These are phyloP conservation scores for Amanita jacksonii DNA, from an alignment of 768 basidiomycete species.

Conservation along the genomic window DNA sequence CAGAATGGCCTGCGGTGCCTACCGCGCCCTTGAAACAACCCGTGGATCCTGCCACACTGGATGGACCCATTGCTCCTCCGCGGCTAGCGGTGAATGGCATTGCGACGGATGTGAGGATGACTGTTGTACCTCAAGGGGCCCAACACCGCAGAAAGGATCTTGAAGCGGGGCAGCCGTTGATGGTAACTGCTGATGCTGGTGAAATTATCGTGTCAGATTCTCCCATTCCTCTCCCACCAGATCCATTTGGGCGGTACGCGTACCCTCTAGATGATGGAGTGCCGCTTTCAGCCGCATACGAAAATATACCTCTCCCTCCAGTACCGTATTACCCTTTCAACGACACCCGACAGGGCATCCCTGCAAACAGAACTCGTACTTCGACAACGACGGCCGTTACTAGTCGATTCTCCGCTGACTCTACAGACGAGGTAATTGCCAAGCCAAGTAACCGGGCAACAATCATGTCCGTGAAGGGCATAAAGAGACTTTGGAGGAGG, in stretches of 20 bases:
- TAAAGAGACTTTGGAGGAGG: slow-evolving; percentile 74
- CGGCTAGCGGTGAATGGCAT: slow-evolving; percentile 60
- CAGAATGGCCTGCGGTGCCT: slow-evolving; percentile 32
- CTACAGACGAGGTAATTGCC: slow-evolving; percentile 27
- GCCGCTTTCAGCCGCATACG: slow-evolving; percentile 32
- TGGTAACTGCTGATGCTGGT: slow-evolving; percentile 16
- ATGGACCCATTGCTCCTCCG: slow-evolving; percentile 44
- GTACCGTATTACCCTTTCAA: not conserved
- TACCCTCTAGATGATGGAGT: slow-evolving; percentile 29
- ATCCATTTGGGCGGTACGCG: slow-evolving; percentile 70
- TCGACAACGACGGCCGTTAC: slow-evolving; percentile 22
- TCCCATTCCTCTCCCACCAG: slow-evolving; percentile 78
- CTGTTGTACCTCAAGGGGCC: slow-evolving; percentile 32
- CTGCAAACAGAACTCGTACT: slow-evolving; percentile 1
- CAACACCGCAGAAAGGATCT: slow-evolving; percentile 39
- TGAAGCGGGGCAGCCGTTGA: slow-evolving; percentile 38
- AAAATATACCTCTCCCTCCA: slow-evolving; percentile 28
- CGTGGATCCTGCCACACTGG: slow-evolving; percentile 15
- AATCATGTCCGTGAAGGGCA: slow-evolving; percentile 62
- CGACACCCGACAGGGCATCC: not conserved
- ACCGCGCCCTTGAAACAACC: slow-evolving; percentile 26
- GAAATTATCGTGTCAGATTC: slow-evolving; percentile 27
- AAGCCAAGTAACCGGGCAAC: slow-evolving; percentile 34
- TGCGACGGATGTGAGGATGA: slow-evolving; percentile 49
- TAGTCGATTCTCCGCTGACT: slow-evolving; percentile 76